Evolutionary conservation across 805 yeast genomes (phyloP).

Genomic region (Groenewaldozyma tartarivorans): DNA sequence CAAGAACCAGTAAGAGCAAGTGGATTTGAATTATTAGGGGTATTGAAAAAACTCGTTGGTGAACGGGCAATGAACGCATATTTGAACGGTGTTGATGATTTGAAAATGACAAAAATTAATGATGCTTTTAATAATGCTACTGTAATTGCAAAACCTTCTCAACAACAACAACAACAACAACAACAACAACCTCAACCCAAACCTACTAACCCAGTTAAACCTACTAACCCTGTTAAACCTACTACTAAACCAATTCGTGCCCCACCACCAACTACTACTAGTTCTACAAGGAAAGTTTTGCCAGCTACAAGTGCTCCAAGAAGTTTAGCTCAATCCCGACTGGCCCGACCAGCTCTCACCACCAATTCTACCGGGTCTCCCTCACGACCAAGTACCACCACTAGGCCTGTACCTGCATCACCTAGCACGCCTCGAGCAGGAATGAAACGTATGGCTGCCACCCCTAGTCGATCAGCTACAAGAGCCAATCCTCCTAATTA

Average conservation of each 20-base stretch:
- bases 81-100: constrained; percentile 66
- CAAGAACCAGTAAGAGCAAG: constrained; percentile 75
- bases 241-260: constrained; percentile 1
- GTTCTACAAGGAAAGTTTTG: constrained; percentile 1
- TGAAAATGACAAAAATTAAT: constrained; percentile 58
- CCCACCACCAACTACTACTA: constrained; percentile 1
- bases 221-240: constrained; percentile 9
- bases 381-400: constrained; percentile 5
- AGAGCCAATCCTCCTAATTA: not conserved
- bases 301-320: too few species aligned
- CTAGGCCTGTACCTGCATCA: constrained; percentile 10
- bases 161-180: constrained; percentile 26
- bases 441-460: not conserved
- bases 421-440: constrained; percentile 2
- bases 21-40: constrained; percentile 71
- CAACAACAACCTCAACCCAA: constrained; percentile 19
- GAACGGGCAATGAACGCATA: constrained; percentile 51
- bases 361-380: too few species aligned
- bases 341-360: not conserved
- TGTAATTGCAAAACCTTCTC: constrained; percentile 39
- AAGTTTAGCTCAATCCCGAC: not conserved
- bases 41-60: constrained; percentile 75
- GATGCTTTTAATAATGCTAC: constrained; percentile 47
- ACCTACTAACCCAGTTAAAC: constrained; percentile 10
- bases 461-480: not conserved